Conservation (phyloP, 768 basidiomycete species). For the Omphalotus guepiniiformis region DNA sequence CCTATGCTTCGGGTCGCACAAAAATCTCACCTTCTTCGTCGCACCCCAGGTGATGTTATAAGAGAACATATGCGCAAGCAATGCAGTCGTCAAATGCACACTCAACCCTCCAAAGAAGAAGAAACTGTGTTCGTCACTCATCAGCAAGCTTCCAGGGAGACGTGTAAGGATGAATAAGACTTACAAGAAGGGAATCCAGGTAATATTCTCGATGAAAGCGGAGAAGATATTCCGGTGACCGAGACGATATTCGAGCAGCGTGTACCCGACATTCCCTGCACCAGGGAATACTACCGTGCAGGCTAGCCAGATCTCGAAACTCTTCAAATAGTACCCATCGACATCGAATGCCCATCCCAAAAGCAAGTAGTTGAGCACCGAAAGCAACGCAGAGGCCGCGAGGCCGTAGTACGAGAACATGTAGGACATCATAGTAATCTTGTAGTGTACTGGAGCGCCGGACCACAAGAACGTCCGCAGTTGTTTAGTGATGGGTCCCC, state of each 20-base stretch:
- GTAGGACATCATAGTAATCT: slow-evolving; percentile 74
- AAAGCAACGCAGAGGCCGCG: slow-evolving; percentile 33
- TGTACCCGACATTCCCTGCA: slow-evolving; percentile 64
- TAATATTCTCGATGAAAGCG: slow-evolving; percentile 53
- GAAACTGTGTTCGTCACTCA: slow-evolving; percentile 43
- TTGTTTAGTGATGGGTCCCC: slow-evolving; percentile 82
- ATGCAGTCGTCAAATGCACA: slow-evolving; percentile 60
- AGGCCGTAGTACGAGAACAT: slow-evolving; percentile 45
- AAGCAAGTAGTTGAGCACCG: slow-evolving; percentile 66
- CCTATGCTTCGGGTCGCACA: slow-evolving; percentile 74
- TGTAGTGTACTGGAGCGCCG: slow-evolving; percentile 74
- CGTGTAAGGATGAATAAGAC: slow-evolving; percentile 20
- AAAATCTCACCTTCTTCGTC: slow-evolving; percentile 73
- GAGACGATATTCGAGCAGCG: slow-evolving; percentile 65
- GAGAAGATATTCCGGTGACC: slow-evolving; percentile 49
- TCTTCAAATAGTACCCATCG: slow-evolving; percentile 69
- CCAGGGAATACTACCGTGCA: slow-evolving; percentile 69
- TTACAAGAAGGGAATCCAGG: slow-evolving; percentile 74
- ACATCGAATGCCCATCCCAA: slow-evolving; percentile 58
- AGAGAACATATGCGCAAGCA: slow-evolving; percentile 68
- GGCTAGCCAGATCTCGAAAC: slow-evolving; percentile 72
- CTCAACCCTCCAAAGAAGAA: slow-evolving; percentile 78
- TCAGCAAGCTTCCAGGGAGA: background rate
- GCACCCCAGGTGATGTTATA: slow-evolving; percentile 79
- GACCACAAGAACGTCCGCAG: slow-evolving; percentile 77